phyloP scores from a whole-genome alignment of 83 land plant genomes.

The Larix sibirica region DNA sequence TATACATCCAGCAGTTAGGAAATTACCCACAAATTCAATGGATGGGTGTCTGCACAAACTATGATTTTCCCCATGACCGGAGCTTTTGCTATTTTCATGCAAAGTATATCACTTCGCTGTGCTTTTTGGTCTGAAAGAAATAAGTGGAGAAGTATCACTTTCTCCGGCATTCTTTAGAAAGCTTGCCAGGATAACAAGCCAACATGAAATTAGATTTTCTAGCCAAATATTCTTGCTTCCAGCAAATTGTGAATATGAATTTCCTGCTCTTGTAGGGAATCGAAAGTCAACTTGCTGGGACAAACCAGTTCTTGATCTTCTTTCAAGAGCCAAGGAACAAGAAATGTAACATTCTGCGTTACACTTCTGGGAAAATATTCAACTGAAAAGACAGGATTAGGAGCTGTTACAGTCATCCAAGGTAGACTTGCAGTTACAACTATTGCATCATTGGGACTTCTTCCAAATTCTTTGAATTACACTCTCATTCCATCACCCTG shows the following conservation, averaged over 20 bases:
- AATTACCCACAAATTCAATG: constrained; percentile 90
- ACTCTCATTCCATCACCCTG: constrained; percentile 67
- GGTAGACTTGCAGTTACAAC: constrained; percentile 97
- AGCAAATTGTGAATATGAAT: constrained; percentile 86
- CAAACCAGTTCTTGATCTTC: constrained; percentile 89
- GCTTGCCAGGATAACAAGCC: constrained; percentile 97
- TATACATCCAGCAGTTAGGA: constrained; percentile 92
- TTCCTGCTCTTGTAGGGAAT: constrained; percentile 92
- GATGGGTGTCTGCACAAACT: constrained; percentile 97
- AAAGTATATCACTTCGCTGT: constrained; percentile 93
- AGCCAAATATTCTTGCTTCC: constrained; percentile 80
- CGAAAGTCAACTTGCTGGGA: constrained; percentile 78
- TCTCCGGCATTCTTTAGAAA: constrained; percentile 83
- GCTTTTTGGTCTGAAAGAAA: constrained; percentile 75
- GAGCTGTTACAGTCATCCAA: constrained; percentile 98
- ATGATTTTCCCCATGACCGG: constrained; percentile 99
- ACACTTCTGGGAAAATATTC: constrained; percentile 81
- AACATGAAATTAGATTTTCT: constrained; percentile 90
- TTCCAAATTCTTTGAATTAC: constrained; percentile 32
- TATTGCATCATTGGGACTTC: constrained; percentile 86
- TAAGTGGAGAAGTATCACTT: constrained; percentile 93
- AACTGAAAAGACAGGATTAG: constrained; percentile 91
- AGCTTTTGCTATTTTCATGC: constrained; percentile 97
- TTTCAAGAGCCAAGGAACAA: constrained; percentile 74
- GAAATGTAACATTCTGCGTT: constrained; percentile 81